These are phyloP conservation scores for Calonectria pteridis DNA, from an alignment of 2,329 filamentous ascomycete genomes.

Conservation along the genomic window DNA sequence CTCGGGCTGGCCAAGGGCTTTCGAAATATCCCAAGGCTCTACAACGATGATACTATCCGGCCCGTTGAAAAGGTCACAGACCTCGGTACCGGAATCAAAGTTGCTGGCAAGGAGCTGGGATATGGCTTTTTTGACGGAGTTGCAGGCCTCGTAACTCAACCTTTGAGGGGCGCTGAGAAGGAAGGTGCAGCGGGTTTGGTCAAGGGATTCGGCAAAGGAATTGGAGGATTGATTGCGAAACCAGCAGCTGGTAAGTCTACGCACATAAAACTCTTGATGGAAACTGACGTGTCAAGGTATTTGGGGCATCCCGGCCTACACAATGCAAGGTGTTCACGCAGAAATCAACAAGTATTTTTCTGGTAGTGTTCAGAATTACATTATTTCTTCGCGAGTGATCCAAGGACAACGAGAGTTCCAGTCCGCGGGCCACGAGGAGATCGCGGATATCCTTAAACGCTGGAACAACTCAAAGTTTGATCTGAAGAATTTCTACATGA, in stretches of 20 bases:
- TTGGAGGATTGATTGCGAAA: constrained; percentile 85
- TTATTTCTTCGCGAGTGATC: constrained; percentile 80
- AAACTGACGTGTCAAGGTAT: constrained; percentile 57
- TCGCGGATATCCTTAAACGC: constrained; percentile 71
- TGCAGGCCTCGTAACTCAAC: constrained; percentile 84
- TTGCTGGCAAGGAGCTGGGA: constrained; percentile 83
- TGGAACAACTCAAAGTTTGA: constrained; percentile 74
- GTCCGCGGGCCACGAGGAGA: constrained; percentile 67
- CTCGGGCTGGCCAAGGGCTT: constrained; percentile 87
- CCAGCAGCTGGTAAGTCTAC: constrained; percentile 76
- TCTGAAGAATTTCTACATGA: constrained; percentile 70
- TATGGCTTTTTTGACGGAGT: constrained; percentile 86
- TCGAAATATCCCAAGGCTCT: constrained; percentile 86
- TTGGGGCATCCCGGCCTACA: constrained; percentile 82
- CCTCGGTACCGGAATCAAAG: constrained; percentile 79
- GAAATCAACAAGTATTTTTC: constrained; percentile 80
- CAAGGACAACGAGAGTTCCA: constrained; percentile 79
- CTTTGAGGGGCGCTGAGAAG: constrained; percentile 69
- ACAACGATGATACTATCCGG: constrained; percentile 85
- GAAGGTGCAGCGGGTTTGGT: constrained; percentile 71
- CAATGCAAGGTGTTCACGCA: constrained; percentile 85
- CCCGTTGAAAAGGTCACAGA: constrained; percentile 84
- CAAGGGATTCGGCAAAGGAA: constrained; percentile 85
- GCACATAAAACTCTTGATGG: background rate
- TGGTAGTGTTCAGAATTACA: constrained; percentile 81